phyloP scores from a whole-genome alignment of 2,329 filamentous ascomycete genomes.

The Cryphonectria carpinicola region DNA sequence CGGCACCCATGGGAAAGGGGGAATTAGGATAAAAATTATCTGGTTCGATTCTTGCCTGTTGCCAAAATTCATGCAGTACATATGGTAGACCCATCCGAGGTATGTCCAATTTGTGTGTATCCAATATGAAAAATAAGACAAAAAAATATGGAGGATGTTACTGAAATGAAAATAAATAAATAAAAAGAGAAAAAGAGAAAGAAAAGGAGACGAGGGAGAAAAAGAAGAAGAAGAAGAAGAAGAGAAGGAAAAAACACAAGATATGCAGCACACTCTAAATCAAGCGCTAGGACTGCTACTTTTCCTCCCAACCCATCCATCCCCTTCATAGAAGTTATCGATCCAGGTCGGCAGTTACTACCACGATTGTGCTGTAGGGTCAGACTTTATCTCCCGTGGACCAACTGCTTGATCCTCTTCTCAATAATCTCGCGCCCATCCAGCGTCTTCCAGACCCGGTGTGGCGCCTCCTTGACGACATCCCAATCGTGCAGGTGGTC shows the following conservation, averaged over 20 bases:
- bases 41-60: not conserved
- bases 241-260: not conserved
- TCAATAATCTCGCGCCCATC: constrained; percentile 78
- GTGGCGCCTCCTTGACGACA: constrained; percentile 80
- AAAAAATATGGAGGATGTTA: not conserved
- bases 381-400: constrained; percentile 41
- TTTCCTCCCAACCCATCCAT: not conserved
- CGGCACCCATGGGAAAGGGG: not conserved
- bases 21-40: not conserved
- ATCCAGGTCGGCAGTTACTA: not conserved
- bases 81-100: not conserved
- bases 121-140: not conserved
- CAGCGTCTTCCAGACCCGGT: constrained; percentile 80
- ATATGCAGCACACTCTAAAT: not conserved
- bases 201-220: too few relatives aligned
- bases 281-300: not conserved
- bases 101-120: not conserved
- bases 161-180: too few relatives aligned
- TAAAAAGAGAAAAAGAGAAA: not conserved
- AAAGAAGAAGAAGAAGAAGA: not conserved
- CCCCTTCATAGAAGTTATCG: not conserved
- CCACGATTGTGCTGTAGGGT: not conserved
- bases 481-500: constrained; percentile 82
- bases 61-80: not conserved
- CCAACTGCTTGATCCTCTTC: constrained; percentile 73